Base-by-base conservation (phyloP, 2,329 filamentous ascomycete species). In the Geosmithia flava region DNA sequence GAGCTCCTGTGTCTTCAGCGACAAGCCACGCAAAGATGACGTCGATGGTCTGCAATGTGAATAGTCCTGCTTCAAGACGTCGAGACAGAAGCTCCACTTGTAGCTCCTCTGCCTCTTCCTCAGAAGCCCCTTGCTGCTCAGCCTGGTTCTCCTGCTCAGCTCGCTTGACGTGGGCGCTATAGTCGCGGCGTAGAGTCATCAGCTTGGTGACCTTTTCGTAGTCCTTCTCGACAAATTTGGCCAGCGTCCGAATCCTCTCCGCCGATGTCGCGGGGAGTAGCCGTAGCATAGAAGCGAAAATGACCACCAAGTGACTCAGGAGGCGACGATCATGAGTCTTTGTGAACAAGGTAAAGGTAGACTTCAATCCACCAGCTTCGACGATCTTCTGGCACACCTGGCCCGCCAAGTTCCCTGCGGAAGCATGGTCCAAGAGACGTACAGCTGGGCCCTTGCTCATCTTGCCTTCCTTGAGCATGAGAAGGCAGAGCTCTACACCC, bases 171-270 rank as follows among this genome's bases (percentile, higher is more conserved):
- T 72, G 68, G 1, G 66, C 68, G 0, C 76, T 75, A 60, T 89
- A 95, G 13, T 86, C 83, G 45, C 78, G 69, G 41, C 90, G 78
- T 45, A 96, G 64, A 51, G 75, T 71, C 37, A 95, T 63, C 4
- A 97, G 70, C 59, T 82, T 87, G 6, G 61, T 68, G 39, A 88
- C 79, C 70, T 97, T 97, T 55, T 83, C 87, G 61, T 94, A 95
- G 54, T 95, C 82, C 60, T 88, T 95, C 63, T 98, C 93, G 17
- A 95, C 85, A 58, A 97, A 97, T 60, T 98, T 98, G 45, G 90
- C 91, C 3, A 97, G 74, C 1, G 84, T 78, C 3, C 93, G 80
- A 55, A 97, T 94, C 6, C 93, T 78, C 30, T 82, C 75, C 0
- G 87, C 73, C 1, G 87, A 89, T 30, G 87, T 80, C 16, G 81